These are phyloP conservation scores for Daedalea quercina DNA, from an alignment of 768 basidiomycete species.

Conservation along the genomic window DNA sequence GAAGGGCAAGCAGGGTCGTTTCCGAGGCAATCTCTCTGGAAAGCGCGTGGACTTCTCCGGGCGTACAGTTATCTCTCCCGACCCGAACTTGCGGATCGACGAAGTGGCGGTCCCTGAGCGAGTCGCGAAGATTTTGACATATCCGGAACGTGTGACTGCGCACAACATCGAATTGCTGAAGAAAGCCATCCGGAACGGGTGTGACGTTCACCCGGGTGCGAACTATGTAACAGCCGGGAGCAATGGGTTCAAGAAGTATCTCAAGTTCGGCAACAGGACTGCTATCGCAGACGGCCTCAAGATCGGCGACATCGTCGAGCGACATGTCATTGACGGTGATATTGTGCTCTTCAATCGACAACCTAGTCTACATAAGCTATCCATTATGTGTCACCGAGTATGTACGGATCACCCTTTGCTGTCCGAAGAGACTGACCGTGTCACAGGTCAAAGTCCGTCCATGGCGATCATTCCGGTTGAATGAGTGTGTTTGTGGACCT, in stretches of 20 bases:
- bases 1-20: conserved; percentile 98
- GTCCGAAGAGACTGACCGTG: background rate
- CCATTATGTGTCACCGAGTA: conserved; percentile 98
- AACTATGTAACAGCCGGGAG: conserved; percentile 86
- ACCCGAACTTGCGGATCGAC: conserved; percentile 97
- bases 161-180: conserved; percentile 81
- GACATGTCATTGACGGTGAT: conserved; percentile 93
- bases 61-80: conserved; percentile 97
- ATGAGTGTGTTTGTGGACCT: conserved; percentile 98
- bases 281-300: conserved; percentile 76
- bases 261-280: conserved; percentile 79
- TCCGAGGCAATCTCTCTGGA: conserved; percentile 95
- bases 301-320: conserved; percentile 89
- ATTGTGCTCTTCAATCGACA: conserved; percentile 98
- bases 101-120: conserved; percentile 97
- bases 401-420: conserved; percentile 14
- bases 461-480: conserved; percentile 95
- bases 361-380: conserved; percentile 97
- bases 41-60: conserved; percentile 99
- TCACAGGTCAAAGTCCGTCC: conserved; percentile 81
- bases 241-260: conserved; percentile 77
- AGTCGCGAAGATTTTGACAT: conserved; percentile 91
- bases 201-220: conserved; percentile 89
- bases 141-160: conserved; percentile 89
- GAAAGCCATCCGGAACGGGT: conserved; percentile 79